Conservation (phyloP, 1,284 basidiomycete species). For the Trichosporon inkin region DNA sequence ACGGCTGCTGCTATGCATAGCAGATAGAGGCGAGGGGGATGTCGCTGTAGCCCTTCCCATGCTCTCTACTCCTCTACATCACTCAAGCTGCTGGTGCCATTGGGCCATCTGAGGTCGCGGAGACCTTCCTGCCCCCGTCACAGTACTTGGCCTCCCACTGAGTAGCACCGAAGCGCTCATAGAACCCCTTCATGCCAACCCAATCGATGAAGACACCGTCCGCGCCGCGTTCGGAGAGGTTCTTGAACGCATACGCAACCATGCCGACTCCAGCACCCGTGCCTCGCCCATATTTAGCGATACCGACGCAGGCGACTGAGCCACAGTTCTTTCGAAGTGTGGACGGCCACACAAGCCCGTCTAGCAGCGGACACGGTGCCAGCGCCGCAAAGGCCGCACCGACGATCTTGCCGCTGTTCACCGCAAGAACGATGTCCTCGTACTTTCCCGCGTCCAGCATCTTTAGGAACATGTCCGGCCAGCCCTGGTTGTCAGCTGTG, state of each 20-base stretch:
- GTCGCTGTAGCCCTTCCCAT: too few species aligned
- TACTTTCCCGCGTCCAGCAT: slow-evolving; percentile 17
- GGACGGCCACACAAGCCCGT: slow-evolving; percentile 21
- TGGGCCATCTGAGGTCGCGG: too few species aligned
- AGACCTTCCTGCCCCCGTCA: neutral
- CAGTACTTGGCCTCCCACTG: slow-evolving; percentile 25
- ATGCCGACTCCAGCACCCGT: slow-evolving; percentile 24
- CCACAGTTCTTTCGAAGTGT: slow-evolving; percentile 23
- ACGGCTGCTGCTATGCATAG: neutral
- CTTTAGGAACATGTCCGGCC: slow-evolving; percentile 28
- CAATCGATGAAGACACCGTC: slow-evolving; percentile 33
- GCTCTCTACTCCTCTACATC: too few species aligned
- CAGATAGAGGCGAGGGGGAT: neutral
- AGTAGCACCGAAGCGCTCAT: slow-evolving; percentile 23
- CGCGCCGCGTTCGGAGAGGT: slow-evolving; percentile 22
- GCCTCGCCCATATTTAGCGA: slow-evolving; percentile 15
- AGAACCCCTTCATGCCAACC: slow-evolving; percentile 29
- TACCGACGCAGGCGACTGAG: slow-evolving; percentile 25
- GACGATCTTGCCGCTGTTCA: slow-evolving; percentile 19
- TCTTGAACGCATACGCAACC: slow-evolving; percentile 20
- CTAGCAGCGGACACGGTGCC: slow-evolving; percentile 10
- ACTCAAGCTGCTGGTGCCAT: too few species aligned
- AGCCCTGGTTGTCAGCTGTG: slow-evolving; percentile 23
- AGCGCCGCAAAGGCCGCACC: slow-evolving; percentile 26
- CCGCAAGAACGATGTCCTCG: slow-evolving; percentile 23